Evolutionary conservation across 768 basidiomycete genomes (phyloP).

Genomic region (Trametes gibbosa): DNA sequence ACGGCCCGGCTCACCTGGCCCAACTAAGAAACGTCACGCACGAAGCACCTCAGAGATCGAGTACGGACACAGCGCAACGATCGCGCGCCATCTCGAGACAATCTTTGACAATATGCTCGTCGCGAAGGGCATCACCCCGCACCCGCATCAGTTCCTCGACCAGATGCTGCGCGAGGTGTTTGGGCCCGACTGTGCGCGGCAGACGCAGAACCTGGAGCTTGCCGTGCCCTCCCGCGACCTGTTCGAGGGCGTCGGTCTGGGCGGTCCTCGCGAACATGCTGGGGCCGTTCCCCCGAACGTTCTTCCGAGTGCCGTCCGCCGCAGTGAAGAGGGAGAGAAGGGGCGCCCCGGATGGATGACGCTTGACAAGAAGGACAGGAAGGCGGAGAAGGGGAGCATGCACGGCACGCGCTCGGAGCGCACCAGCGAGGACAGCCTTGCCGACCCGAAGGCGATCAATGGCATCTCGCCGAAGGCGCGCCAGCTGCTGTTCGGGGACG

Average conservation of each 20-base stretch:
- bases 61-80: conserved; percentile 40
- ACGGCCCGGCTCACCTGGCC: background rate
- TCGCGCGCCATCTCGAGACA: conserved; percentile 50
- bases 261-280: conserved; percentile 27
- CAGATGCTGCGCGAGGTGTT: conserved; percentile 48
- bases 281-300: conserved; percentile 12
- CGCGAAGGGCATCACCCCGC: conserved; percentile 51
- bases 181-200: conserved; percentile 43
- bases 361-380: conserved; percentile 9
- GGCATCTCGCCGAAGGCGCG: conserved; percentile 17
- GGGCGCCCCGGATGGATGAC: background rate
- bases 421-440: conserved; percentile 11
- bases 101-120: conserved; percentile 61
- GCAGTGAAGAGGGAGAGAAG: conserved; percentile 34
- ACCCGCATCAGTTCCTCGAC: conserved; percentile 49
- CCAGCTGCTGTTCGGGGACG: conserved; percentile 20
- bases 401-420: conserved; percentile 26
- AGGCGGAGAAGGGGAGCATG: conserved; percentile 36
- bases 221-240: conserved; percentile 51
- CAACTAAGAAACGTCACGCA: background rate
- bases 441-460: background rate
- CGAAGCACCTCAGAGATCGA: conserved; percentile 26
- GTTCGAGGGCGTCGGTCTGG: background rate
- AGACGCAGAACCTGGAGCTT: conserved; percentile 49
- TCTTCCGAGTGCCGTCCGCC: conserved; percentile 9